Evolutionary conservation across 2,329 filamentous ascomycete genomes (phyloP).

Genomic region (Colletotrichum sojae): DNA sequence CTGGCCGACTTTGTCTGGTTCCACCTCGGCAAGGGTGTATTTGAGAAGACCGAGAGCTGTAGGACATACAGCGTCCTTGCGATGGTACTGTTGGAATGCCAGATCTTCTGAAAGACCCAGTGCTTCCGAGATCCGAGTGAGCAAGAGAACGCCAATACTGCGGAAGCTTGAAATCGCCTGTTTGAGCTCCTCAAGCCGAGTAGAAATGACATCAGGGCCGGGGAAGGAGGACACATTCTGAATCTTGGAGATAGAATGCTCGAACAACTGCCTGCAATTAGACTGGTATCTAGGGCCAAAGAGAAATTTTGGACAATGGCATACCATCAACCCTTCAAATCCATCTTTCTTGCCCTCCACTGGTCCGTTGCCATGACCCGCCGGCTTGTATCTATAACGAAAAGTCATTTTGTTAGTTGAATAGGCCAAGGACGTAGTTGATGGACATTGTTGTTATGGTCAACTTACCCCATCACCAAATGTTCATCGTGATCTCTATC

Average conservation of each 20-base stretch:
- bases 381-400: slow-evolving; percentile 19
- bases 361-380: slow-evolving; percentile 24
- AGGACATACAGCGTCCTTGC: slow-evolving; percentile 18
- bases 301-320: too few species aligned
- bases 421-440: not conserved
- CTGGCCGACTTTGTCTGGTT: slow-evolving; percentile 20
- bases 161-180: slow-evolving; percentile 16
- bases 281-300: too few species aligned
- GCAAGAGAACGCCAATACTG: slow-evolving; percentile 11
- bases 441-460: not conserved
- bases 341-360: slow-evolving; percentile 25
- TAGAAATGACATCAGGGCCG: slow-evolving; percentile 12
- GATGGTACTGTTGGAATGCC: slow-evolving; percentile 13
- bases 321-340: slow-evolving; percentile 23
- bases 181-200: not conserved
- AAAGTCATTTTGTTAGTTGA: not conserved
- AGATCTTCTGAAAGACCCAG: not conserved
- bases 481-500: slow-evolving; percentile 30
- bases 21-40: slow-evolving; percentile 19
- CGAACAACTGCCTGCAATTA: slow-evolving; percentile 6
- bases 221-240: slow-evolving; percentile 7
- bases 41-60: slow-evolving; percentile 25
- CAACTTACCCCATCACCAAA: slow-evolving; percentile 18
- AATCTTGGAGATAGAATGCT: slow-evolving; percentile 24
- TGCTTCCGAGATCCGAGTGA: slow-evolving; percentile 9